Percentiles rank a stretch among this genome's conserved stretches.
phyloP scores from a whole-genome alignment of 2,329 filamentous ascomycete species.

The Lasiodiplodia sp. region DNA sequence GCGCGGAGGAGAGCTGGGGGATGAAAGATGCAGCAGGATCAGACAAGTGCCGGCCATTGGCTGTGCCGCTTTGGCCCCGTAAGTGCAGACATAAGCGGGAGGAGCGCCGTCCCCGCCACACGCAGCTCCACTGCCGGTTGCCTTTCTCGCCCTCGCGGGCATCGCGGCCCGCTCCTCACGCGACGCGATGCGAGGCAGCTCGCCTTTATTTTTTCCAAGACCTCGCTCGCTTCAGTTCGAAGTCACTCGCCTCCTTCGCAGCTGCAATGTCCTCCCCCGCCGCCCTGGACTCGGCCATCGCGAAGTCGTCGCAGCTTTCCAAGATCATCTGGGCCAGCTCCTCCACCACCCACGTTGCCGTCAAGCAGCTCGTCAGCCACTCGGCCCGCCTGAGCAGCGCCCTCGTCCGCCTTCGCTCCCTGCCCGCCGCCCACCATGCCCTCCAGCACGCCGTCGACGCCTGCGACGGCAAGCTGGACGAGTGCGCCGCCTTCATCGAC shows the following conservation, averaged over 20 bases:
- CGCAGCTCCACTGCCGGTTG: not conserved
- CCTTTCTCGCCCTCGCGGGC: not conserved
- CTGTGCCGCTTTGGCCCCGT: constrained; percentile 3
- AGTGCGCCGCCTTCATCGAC: constrained; percentile 12
- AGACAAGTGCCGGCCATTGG: constrained; percentile 11
- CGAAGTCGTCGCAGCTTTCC: constrained; percentile 24
- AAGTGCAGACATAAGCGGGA: constrained; percentile 4
- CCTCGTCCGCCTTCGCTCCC: constrained; percentile 4
- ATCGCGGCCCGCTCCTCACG: constrained; percentile 1
- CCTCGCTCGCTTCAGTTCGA: not conserved
- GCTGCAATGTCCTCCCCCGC: not conserved
- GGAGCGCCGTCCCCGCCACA: constrained; percentile 3
- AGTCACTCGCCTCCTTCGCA: not conserved
- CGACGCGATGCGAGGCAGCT: not conserved
- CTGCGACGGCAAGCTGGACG: constrained; percentile 15
- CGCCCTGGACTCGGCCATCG: constrained; percentile 21
- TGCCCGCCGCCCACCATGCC: constrained; percentile 1
- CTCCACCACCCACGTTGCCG: constrained; percentile 11
- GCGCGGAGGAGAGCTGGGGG: not conserved
- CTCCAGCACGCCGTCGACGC: not conserved
- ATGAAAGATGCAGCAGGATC: not conserved
- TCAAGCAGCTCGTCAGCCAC: constrained; percentile 24
- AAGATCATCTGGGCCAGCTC: constrained; percentile 26
- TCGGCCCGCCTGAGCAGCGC: constrained; percentile 2
- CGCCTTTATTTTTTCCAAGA: constrained; percentile 1